Percentiles rank a stretch among this genome's conserved stretches.
Conservation (phyloP, 352 stramenopile species). For the Globisporangium abappressorium region DNA sequence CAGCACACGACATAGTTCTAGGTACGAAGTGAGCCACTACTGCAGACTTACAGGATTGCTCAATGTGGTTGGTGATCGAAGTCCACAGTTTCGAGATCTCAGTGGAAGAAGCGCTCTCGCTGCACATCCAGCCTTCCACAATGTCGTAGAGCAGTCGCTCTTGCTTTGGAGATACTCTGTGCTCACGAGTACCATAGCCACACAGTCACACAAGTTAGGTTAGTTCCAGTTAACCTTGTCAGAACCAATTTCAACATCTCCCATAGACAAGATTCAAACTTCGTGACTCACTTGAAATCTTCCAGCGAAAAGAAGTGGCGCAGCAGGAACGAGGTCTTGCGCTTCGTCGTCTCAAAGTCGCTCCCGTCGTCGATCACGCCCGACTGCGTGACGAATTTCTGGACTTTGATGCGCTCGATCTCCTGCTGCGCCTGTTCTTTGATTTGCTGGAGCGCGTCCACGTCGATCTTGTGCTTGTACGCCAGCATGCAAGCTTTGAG, state of each 20-base stretch:
- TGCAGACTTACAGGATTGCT: constrained; percentile 53
- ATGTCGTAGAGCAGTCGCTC: constrained; percentile 56
- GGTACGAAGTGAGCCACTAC: background rate
- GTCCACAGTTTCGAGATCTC: constrained; percentile 61
- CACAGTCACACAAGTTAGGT: background rate
- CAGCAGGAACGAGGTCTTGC: constrained; percentile 70
- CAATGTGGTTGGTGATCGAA: constrained; percentile 61
- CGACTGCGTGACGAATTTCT: constrained; percentile 38
- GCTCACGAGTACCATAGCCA: background rate
- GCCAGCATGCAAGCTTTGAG: constrained; percentile 68
- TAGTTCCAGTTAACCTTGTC: background rate
- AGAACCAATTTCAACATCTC: background rate
- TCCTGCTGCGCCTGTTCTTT: constrained; percentile 33
- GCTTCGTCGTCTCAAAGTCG: constrained; percentile 40
- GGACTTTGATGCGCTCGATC: constrained; percentile 36
- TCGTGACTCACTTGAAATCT: constrained; percentile 15
- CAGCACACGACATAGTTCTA: background rate
- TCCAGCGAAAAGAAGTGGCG: constrained; percentile 69
- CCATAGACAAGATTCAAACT: background rate
- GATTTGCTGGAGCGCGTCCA: constrained; percentile 49
- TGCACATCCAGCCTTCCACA: constrained; percentile 59
- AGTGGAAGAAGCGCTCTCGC: constrained; percentile 30
- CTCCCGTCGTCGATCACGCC: constrained; percentile 42
- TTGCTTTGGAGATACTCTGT: constrained; percentile 23
- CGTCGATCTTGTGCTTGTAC: constrained; percentile 59